Evolutionary conservation across 768 basidiomycete species (phyloP), one percentile per base, ranked within the genome.

Genomic region (Lanmaoa rubissima): DNA sequence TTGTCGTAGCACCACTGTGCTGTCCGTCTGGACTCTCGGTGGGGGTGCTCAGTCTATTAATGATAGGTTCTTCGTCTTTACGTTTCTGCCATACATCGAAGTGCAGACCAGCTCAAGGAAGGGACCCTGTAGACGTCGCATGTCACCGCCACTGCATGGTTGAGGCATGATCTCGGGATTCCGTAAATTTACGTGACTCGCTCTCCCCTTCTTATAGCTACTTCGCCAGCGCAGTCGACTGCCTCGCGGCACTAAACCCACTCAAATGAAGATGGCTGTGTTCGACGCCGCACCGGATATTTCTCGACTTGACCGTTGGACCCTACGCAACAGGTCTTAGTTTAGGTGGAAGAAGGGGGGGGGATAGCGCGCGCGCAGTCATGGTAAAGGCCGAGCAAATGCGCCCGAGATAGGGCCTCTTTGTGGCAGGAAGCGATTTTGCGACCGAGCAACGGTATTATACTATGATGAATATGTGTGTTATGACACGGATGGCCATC

Each of bases 101-200:
- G 45, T 46, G 58, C 48, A 41, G 46, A 55, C 45, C 7, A 45
- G 42, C 34, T 40, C 41, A 17, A 45, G 36, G 34, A 31, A 21
- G 19, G 28, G 28, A 32, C 31, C 31, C 31, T 13, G 35, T 36
- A 28, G 55, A 50, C 46, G 48, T n/a, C n/a, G 45, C 44, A 8
- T 63, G 60, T 68, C 68, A 69, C 44, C 60, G 66, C 68, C 69
- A 71, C 69, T 66, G 63, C 69, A 26, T 68, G 69, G 58, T 61
- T 45, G 49, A 57, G 48, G 65, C 68, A 61, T 61, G 68, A 68
- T 65, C 39, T 38, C 61, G 69, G 68, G 39, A 69, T 70, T 59
- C 57, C 68, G 69, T 69, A 59, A 57, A 3, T 49, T 68, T 70
- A 69, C 68, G 68, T 61, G 60, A 61, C 53, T 19, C 4, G 46